Evolutionary conservation across 225 moss, liverwort and hornwort genomes (phyloP).

Genomic region (Pleurozium schreberi): DNA sequence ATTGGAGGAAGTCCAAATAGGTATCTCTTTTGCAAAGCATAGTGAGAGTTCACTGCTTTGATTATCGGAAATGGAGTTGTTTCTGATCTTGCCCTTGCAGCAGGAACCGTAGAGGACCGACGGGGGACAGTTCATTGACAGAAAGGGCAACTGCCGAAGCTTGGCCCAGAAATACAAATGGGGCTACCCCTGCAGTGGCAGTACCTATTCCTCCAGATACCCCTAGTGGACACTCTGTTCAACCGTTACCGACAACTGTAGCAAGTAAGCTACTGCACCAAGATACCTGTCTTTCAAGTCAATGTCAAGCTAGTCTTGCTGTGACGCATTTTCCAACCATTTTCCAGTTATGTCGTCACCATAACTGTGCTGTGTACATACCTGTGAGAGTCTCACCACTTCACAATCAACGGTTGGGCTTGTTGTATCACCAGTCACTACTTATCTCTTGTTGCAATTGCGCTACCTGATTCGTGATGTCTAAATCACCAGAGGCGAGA

Average conservation of each 20-base stretch:
- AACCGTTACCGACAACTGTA: constrained; percentile 11
- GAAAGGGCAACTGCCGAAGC: constrained; percentile 73
- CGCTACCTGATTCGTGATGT: background rate
- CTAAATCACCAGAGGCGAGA: background rate
- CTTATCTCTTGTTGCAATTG: background rate
- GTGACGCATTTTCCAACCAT: background rate
- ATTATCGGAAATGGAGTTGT: background rate
- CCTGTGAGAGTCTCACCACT: background rate
- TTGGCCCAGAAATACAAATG: constrained; percentile 41
- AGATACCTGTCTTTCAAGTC: background rate
- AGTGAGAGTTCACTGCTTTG: background rate
- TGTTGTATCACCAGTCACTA: background rate
- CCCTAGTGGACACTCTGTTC: background rate
- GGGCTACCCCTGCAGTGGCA: background rate
- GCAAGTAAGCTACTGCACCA: constrained; percentile 22
- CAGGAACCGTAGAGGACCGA: constrained; percentile 47
- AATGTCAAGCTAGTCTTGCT: background rate
- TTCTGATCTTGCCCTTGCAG: background rate
- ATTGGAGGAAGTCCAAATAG: background rate
- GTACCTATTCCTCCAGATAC: background rate
- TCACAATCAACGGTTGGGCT: background rate
- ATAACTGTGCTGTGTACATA: background rate
- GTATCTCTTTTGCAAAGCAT: background rate
- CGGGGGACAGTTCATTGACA: constrained; percentile 34
- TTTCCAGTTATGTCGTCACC: background rate